Base-by-base conservation (phyloP, 345 rosid genomes). In the Triadica sebifera region DNA sequence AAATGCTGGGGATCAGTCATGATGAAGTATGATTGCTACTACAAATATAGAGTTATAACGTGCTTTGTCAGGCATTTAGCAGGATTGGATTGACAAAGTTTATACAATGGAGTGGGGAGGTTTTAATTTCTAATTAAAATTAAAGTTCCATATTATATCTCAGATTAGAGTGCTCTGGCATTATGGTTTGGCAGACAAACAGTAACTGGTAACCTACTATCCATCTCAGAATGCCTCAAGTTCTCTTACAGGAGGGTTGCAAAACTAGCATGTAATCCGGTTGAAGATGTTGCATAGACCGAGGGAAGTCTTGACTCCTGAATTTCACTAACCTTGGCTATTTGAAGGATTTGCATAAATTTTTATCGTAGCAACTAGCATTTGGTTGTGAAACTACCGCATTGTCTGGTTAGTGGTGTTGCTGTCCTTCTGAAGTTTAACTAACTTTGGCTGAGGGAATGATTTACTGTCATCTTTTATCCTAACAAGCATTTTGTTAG, bases 1-100 rank as follows among this genome's bases (percentile, higher is more conserved):
- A 93, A 81, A 64, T 89, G 69, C 78, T 91, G 63, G 95, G 97
- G 64, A 87, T 90, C 78, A 83, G 83, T 56, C 92, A 57, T 55
- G 81, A 80, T 73, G 80, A 78, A 80, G 58, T 55, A 68, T 2
- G 34, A 29, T 29, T 1, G 34, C 34, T 29, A 29, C 34, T 29
- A 29, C 34, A 29, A 29, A 29, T 58, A 75, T 76, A 66, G 10
- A 66, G 10, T 57, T 43, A 38, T 7, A 0, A 10, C 47, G 8
- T 43, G 47, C 47, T 49, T 46, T 61, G 59, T 3, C 12, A 20
- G 34, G 9, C 46, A 43, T 43, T 64, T 43, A 41, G 47, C 4
- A 64, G 38, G 37, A 8, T 50, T 75, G 37, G 38, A 60, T 29
- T 39, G 73, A 38, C 12, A 11, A 68, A 39, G 20, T 15, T 24